These are phyloP conservation scores for Camelina hispida DNA, from an alignment of 345 rosid species.

Conservation along the genomic window DNA sequence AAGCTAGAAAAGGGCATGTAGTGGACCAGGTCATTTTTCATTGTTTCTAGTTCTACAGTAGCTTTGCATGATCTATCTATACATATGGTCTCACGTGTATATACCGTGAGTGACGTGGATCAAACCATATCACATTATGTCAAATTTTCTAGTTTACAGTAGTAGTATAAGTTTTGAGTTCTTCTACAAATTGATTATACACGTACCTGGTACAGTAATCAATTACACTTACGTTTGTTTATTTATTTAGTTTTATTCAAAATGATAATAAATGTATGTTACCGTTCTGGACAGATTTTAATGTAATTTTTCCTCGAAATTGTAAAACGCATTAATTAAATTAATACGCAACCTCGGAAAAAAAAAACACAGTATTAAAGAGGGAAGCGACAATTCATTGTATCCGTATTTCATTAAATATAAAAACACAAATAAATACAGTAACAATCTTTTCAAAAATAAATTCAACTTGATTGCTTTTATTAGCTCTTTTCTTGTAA, in stretches of 20 bases:
- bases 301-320: conserved; percentile 31
- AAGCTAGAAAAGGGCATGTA: conserved; percentile 28
- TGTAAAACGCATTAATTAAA: conserved; percentile 16
- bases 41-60: background rate
- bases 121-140: background rate
- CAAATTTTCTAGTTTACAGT: background rate
- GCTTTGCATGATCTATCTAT: conserved; percentile 26
- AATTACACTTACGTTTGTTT: conserved; percentile 9
- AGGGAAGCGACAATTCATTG: conserved; percentile 30
- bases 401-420: background rate
- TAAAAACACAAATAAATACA: no score
- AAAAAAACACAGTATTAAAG: conserved; percentile 18
- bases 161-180: no score
- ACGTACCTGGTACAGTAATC: conserved; percentile 15
- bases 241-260: background rate
- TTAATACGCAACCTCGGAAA: conserved; percentile 34
- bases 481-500: background rate
- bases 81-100: conserved; percentile 24
- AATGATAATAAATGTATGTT: conserved; percentile 39
- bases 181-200: background rate
- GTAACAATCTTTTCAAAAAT: background rate
- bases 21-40: conserved; percentile 24
- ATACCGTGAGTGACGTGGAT: conserved; percentile 15
- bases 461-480: background rate
- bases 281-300: conserved; percentile 38